A percentile compares a stretch with the other conserved stretches of the same genome.
Evolutionary conservation across 495 filamentous ascomycete species (phyloP).

Genomic region (Penicillium roqueforti): DNA sequence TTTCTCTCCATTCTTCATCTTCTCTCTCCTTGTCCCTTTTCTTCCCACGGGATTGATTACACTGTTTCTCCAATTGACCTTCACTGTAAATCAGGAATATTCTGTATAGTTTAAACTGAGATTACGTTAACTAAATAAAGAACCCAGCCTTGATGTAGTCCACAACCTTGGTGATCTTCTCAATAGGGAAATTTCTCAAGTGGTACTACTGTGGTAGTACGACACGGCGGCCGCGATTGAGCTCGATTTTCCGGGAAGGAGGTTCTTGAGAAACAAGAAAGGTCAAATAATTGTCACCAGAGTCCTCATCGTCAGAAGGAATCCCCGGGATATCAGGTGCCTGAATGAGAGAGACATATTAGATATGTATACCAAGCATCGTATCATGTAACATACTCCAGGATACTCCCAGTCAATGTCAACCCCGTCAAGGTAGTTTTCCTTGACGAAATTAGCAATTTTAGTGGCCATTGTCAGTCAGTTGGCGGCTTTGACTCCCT

Average conservation of each 20-base stretch:
- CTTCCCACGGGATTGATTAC: no score
- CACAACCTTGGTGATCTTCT: conserved; percentile 15
- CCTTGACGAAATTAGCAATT: conserved; percentile 25
- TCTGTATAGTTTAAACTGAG: no score
- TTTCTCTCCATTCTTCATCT: no score
- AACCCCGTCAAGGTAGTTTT: conserved; percentile 20
- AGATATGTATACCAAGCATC: no score
- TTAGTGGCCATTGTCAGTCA: conserved; percentile 26
- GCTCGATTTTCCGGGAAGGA: conserved; percentile 5
- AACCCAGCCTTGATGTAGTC: no score
- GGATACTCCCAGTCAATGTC: conserved; percentile 9
- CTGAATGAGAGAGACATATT: no score
- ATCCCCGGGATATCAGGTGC: conserved; percentile 35
- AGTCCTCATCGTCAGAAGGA: conserved; percentile 13
- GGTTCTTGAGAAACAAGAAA: conserved; percentile 14
- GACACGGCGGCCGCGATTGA: conserved; percentile 19
- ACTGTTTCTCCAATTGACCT: no score
- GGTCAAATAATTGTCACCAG: conserved; percentile 17
- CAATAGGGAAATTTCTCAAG: conserved; percentile 25
- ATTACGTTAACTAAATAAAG: no score
- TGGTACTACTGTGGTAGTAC: conserved; percentile 28
- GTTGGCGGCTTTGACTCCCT: conserved; percentile 25
- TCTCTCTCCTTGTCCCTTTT: no score
- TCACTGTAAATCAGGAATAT: no score
- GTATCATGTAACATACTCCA: no score